These are phyloP conservation scores for Moricandia moricandioides DNA, from an alignment of 345 rosid species.

Conservation along the genomic window DNA sequence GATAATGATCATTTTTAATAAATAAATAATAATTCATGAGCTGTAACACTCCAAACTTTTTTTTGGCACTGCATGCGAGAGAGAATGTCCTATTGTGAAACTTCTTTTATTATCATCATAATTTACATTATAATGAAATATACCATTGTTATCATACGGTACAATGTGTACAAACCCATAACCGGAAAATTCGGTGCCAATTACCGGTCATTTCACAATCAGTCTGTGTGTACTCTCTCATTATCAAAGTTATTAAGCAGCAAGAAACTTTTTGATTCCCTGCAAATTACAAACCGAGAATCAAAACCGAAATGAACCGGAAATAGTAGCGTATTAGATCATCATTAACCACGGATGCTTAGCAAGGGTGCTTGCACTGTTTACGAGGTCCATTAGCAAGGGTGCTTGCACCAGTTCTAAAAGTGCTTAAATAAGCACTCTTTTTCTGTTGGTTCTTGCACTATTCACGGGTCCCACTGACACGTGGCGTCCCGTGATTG, in stretches of 20 bases:
- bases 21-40: slow-evolving; percentile 2
- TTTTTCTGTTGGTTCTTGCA: too few relatives aligned
- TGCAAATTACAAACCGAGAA: slow-evolving; percentile 6
- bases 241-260: slow-evolving; percentile 9
- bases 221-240: slow-evolving; percentile 18
- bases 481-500: too few relatives aligned
- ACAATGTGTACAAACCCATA: slow-evolving; percentile 12
- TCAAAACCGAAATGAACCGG: background rate
- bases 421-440: too few relatives aligned
- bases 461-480: too few relatives aligned
- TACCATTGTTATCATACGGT: background rate
- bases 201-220: background rate
- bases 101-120: background rate
- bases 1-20: background rate
- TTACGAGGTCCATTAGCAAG: too few relatives aligned
- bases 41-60: background rate
- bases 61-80: slow-evolving; percentile 23
- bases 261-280: slow-evolving; percentile 35
- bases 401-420: too few relatives aligned
- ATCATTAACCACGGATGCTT: too few relatives aligned
- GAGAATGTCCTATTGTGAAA: slow-evolving; percentile 11
- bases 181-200: background rate
- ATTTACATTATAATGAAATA: slow-evolving; percentile 8
- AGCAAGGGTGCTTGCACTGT: too few relatives aligned
- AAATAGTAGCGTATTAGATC: background rate